A percentile compares a stretch with the other conserved stretches of the same genome.
These are phyloP conservation scores for Amanita thiersii DNA, from an alignment of 768 basidiomycete genomes.

Conservation along the genomic window DNA sequence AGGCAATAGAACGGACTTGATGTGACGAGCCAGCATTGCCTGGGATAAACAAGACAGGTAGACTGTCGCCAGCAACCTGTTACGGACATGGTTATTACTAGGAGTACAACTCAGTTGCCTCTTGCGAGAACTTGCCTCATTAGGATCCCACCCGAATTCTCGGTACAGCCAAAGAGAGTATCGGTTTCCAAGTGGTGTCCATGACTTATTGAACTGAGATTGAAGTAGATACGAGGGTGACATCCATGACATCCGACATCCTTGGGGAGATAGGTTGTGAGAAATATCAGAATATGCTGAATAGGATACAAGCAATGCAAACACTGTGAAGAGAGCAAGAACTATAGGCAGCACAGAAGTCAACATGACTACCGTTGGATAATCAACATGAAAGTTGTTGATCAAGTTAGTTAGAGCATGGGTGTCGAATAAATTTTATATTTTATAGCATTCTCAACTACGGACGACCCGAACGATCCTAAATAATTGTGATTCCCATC, in stretches of 20 bases:
- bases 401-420: too few species aligned
- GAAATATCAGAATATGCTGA: slow-evolving; percentile 35
- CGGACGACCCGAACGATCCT: too few species aligned
- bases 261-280: slow-evolving; percentile 66
- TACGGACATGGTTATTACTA: background rate
- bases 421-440: too few species aligned
- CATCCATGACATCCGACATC: slow-evolving; percentile 97
- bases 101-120: background rate
- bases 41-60: slow-evolving; percentile 93
- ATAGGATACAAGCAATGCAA: slow-evolving; percentile 22
- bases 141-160: slow-evolving; percentile 76
- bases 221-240: slow-evolving; percentile 82
- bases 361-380: slow-evolving; percentile 12
- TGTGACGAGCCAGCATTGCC: slow-evolving; percentile 95
- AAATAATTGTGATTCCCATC: too few species aligned
- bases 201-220: slow-evolving; percentile 51
- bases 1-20: slow-evolving; percentile 93
- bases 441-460: too few species aligned
- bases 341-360: background rate
- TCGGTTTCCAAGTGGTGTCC: slow-evolving; percentile 64
- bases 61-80: slow-evolving; percentile 30
- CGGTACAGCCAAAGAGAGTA: slow-evolving; percentile 91
- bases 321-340: slow-evolving; percentile 4
- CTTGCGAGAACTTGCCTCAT: slow-evolving; percentile 34
- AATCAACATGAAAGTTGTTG: slow-evolving; percentile 13